Base-by-base conservation (phyloP, 2,329 filamentous ascomycete species). In the Phialophora expanda region DNA sequence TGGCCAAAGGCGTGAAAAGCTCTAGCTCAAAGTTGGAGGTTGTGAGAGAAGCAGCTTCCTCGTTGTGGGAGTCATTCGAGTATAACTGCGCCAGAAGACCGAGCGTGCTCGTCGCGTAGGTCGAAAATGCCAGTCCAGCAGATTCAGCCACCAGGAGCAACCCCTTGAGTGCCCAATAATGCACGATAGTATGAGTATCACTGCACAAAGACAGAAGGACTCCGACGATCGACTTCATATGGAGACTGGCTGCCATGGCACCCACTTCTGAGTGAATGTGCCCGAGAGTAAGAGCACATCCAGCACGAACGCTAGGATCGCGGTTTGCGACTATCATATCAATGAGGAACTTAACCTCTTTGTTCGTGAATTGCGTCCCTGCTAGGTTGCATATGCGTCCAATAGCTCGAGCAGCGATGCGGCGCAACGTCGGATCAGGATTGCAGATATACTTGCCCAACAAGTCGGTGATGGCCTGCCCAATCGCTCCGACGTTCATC, bases 161-260 rank as follows among this genome's bases (percentile, higher is more conserved):
- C 9, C 92, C 94, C 75, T 97, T 93, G 53, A 99, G 82, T 2
- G 96, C 94, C 93, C 93, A 98, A 75, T 94, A 97, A 77, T 99
- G 95, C 8, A 99, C 95, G 0, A 91, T 89, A 0, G 95, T 93
- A 76, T 99, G 95, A 22, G 94, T 92, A 74, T 99, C 95, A 72
- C 93, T 97, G 76, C 93, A 94, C 9, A 99, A 84, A 7, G 95
- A 98, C 90, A 98, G 96, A n/a, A 99, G 82, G 46, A 99, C 96
- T 20, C 94, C 91, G n/a, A 97, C 86, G 57, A 99, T 97, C 1
- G 93, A 97, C 81, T 98, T 98, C 58, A 99, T 84, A 76, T 99
- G 95, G 73, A 95, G 93, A 3, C 93, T 93, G 62, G 95, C 95
- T 61, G 95, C 95, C 93, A 99, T 98, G 64, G 95, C 94, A 64